phyloP scores from a whole-genome alignment of 352 stramenopile genomes.

The Globisporangium cederbergense region DNA sequence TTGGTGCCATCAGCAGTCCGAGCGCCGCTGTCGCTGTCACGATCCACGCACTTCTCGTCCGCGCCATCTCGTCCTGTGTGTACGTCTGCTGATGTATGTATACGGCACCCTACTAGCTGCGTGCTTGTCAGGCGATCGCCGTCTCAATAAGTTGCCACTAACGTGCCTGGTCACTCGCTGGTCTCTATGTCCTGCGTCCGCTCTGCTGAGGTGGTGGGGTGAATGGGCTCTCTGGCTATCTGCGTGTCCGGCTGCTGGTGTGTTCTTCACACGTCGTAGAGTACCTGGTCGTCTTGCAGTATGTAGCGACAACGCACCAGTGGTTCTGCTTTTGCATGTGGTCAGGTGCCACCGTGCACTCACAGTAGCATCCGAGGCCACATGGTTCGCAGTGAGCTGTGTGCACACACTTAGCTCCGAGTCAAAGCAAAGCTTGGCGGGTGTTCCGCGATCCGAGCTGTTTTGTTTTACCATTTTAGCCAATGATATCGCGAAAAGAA shows the following conservation, averaged over 20 bases:
- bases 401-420: neutral
- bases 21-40: neutral
- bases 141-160: neutral
- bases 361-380: neutral
- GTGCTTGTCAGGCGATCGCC: neutral
- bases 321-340: neutral
- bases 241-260: neutral
- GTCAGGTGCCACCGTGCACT: neutral
- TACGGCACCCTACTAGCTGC: neutral
- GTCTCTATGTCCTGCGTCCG: neutral
- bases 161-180: neutral
- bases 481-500: neutral
- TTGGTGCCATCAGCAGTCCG: neutral
- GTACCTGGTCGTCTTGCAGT: neutral
- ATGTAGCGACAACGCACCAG: neutral
- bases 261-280: neutral
- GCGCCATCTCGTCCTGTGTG: neutral
- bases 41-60: neutral
- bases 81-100: neutral
- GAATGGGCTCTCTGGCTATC: neutral
- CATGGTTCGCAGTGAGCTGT: neutral
- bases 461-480: constrained; percentile 6
- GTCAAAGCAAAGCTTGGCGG: neutral
- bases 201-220: neutral
- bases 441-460: constrained; percentile 6